Conservation (phyloP, 257 asterid genomes). For the Solanum chiquidenum region DNA sequence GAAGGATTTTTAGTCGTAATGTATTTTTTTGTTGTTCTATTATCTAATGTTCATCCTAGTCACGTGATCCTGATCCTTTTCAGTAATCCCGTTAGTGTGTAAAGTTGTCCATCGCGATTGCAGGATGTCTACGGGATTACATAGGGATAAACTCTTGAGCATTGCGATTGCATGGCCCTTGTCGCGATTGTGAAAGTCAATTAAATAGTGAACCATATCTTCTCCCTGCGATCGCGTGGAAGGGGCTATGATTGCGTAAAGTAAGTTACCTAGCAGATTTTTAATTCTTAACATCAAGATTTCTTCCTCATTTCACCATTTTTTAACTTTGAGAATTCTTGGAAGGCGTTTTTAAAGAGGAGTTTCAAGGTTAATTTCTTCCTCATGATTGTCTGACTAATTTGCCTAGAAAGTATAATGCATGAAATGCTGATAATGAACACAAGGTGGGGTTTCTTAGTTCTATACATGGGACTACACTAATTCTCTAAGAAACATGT, state of each 20-base stretch:
- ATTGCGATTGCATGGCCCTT: not conserved
- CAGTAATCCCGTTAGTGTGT: no score
- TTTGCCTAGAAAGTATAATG: no score
- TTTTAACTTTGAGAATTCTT: not conserved
- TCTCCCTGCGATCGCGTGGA: not conserved
- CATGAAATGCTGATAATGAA: no score
- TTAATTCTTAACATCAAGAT: not conserved
- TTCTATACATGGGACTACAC: no score
- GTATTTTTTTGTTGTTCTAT: no score
- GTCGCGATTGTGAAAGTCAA: not conserved
- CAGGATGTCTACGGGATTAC: no score
- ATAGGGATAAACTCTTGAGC: not conserved
- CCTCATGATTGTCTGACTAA: no score
- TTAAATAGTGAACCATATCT: not conserved
- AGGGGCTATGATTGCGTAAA: not conserved
- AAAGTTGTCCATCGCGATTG: not conserved
- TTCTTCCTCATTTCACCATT: not conserved
- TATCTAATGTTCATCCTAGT: not conserved
- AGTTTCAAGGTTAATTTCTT: no score
- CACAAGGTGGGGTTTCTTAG: no score
- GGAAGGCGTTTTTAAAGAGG: not conserved
- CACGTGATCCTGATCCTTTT: not conserved
- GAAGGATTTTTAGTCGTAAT: no score
- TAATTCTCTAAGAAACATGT: no score
- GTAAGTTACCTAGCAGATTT: no score